A percentile compares a stretch with the other conserved stretches of the same genome.
phyloP scores from a whole-genome alignment of 345 rosid species.

The Turnera subulata region DNA sequence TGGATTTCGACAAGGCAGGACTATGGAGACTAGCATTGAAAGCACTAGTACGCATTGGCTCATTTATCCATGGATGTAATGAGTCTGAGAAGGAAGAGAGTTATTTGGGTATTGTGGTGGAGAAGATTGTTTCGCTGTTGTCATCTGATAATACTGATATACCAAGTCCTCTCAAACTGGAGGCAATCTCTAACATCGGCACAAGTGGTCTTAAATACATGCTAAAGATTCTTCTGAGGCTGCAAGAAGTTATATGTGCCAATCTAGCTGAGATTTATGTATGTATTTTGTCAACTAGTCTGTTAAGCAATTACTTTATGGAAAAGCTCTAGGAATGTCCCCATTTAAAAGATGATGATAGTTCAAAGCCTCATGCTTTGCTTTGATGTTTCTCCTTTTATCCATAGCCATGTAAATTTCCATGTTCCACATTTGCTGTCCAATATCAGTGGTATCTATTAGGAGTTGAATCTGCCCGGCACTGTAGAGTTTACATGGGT shows the following conservation, averaged over 20 bases:
- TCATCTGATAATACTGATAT: constrained; percentile 42
- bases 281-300: constrained; percentile 28
- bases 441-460: constrained; percentile 1
- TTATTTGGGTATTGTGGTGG: constrained; percentile 58
- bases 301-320: neutral
- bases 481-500: neutral
- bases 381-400: neutral
- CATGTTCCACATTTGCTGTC: constrained; percentile 5
- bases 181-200: constrained; percentile 61
- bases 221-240: constrained; percentile 52
- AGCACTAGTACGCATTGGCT: constrained; percentile 68
- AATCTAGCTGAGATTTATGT: constrained; percentile 60
- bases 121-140: constrained; percentile 43
- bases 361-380: neutral
- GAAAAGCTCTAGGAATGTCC: constrained; percentile 15
- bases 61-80: constrained; percentile 41
- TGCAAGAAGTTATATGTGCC: constrained; percentile 57
- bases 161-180: constrained; percentile 52
- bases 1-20: constrained; percentile 35
- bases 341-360: constrained; percentile 8
- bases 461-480: neutral
- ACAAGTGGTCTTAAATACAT: constrained; percentile 46
- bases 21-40: constrained; percentile 68
- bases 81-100: constrained; percentile 52
- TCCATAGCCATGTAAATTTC: neutral